Evolutionary conservation across 2,329 filamentous ascomycete species (phyloP).

Genomic region (Sporothrix humicola): DNA sequence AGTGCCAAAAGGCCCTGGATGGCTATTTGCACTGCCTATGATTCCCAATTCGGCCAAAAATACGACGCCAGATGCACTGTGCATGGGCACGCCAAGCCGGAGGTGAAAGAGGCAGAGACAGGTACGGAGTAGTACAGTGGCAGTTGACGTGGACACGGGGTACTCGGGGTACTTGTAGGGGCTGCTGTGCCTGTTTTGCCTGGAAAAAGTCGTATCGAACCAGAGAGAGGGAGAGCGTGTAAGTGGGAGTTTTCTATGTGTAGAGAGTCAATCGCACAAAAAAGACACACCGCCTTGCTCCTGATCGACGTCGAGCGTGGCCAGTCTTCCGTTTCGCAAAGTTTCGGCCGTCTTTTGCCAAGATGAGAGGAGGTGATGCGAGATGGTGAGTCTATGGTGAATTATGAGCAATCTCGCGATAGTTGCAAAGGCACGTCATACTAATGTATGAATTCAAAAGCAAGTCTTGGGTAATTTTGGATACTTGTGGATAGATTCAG

Average conservation of each 20-base stretch:
- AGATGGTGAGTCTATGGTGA: background rate
- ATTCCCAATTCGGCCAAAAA: background rate
- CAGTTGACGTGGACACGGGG: constrained; percentile 11
- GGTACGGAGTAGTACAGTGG: background rate
- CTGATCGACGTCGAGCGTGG: constrained; percentile 43
- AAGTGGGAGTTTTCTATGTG: background rate
- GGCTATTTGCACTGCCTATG: background rate
- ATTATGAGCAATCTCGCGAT: background rate
- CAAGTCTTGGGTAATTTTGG: too few relatives aligned
- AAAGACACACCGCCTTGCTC: constrained; percentile 27
- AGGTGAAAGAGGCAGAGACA: constrained; percentile 5
- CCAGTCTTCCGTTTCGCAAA: constrained; percentile 40
- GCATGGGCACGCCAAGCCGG: constrained; percentile 29
- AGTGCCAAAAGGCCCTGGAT: too few relatives aligned
- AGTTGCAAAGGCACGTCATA: background rate
- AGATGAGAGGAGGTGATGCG: constrained; percentile 22
- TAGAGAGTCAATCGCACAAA: background rate
- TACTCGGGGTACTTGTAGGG: constrained; percentile 14
- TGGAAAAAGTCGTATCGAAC: constrained; percentile 9
- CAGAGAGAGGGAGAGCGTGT: constrained; percentile 13
- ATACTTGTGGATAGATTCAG: too few relatives aligned
- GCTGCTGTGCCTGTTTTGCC: constrained; percentile 21
- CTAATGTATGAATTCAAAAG: too few relatives aligned
- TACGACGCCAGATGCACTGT: constrained; percentile 2
- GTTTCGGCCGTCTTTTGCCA: constrained; percentile 39